A percentile compares a stretch with the other conserved stretches of the same genome.
These are phyloP conservation scores for Ophiocordyceps camponoti-saundersi DNA, from an alignment of 2,329 filamentous ascomycete genomes.

Conservation along the genomic window DNA sequence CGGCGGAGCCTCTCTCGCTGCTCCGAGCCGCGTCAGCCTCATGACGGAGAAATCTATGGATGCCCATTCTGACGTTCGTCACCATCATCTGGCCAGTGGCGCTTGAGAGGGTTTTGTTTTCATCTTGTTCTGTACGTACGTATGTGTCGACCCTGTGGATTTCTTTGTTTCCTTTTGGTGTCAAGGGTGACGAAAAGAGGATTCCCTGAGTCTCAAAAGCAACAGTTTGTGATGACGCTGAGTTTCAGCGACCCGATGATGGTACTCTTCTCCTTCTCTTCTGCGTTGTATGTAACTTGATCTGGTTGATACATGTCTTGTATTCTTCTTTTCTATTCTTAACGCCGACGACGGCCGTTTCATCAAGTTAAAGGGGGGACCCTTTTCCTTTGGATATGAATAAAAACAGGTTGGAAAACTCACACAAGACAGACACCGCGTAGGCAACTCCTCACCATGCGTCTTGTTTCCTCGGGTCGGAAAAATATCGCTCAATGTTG, in stretches of 20 bases:
- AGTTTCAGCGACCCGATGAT: neutral
- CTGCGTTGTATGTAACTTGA: neutral
- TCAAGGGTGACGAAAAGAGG: no score
- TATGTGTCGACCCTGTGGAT: no score
- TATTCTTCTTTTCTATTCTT: neutral
- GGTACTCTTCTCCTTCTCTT: neutral
- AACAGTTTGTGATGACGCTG: no score
- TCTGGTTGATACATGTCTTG: neutral
- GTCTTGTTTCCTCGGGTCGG: no score
- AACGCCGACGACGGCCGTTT: neutral
- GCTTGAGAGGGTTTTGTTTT: neutral
- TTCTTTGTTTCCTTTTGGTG: neutral
- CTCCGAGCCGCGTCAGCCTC: constrained; percentile 20
- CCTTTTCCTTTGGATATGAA: neutral
- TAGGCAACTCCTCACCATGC: no score
- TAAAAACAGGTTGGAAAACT: no score
- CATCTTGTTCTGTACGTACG: neutral
- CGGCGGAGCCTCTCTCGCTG: constrained; percentile 24
- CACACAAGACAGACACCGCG: no score
- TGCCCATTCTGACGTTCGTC: neutral
- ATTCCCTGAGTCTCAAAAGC: no score
- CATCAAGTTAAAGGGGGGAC: neutral
- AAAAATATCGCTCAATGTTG: neutral
- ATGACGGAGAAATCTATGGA: constrained; percentile 12
- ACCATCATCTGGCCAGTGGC: neutral